phyloP scores from a whole-genome alignment of 257 asterid species.

The Marsdenia floribunda region DNA sequence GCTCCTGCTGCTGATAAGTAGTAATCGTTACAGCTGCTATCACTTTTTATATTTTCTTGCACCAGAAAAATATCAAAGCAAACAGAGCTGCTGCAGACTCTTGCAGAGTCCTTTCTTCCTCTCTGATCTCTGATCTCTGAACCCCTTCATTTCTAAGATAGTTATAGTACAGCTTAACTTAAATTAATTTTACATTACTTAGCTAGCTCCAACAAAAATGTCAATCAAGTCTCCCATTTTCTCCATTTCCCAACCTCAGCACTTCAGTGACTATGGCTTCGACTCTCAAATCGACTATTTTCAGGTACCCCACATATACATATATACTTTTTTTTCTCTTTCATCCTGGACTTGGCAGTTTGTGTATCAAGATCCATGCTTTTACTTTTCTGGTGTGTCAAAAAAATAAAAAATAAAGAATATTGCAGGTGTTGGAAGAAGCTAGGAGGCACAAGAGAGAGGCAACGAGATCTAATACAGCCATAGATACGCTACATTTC shows the following conservation, averaged over 20 bases:
- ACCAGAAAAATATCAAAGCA: not conserved
- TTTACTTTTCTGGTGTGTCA: not conserved
- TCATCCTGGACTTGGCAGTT: no score
- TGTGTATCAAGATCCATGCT: not conserved
- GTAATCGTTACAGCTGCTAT: no score
- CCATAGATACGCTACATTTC: constrained; percentile 24
- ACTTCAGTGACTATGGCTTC: constrained; percentile 70
- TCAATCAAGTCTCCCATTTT: constrained; percentile 51
- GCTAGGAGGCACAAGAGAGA: constrained; percentile 41
- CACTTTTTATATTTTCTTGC: not conserved
- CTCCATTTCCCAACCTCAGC: constrained; percentile 49
- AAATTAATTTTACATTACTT: no score
- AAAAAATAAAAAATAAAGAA: no score
- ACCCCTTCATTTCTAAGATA: not conserved
- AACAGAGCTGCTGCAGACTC: not conserved
- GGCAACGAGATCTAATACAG: constrained; percentile 1
- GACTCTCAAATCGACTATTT: constrained; percentile 73
- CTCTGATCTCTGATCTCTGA: no score
- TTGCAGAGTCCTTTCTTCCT: not conserved
- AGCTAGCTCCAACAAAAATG: constrained; percentile 18
- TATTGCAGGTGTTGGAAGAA: constrained; percentile 73
- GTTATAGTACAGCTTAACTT: not conserved
- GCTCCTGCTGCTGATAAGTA: not conserved
- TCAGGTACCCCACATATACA: constrained; percentile 37
- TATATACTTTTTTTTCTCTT: not conserved